Percentiles rank a stretch among this genome's conserved stretches.
phyloP scores from a whole-genome alignment of 805 yeast genomes.

The Blastobotrys chiropterorum region DNA sequence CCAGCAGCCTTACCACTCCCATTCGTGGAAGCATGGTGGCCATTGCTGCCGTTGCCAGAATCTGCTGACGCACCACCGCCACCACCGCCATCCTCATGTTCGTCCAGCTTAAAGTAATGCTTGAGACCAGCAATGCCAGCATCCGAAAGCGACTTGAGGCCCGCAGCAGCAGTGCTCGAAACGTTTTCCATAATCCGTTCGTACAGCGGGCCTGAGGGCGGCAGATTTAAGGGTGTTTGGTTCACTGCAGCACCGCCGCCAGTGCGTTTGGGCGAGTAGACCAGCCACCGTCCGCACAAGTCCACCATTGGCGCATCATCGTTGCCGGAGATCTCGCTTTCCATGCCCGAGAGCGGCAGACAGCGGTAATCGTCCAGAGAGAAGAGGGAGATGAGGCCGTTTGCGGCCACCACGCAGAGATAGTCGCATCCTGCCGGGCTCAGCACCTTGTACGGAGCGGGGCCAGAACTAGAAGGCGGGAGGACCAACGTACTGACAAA shows the following conservation, averaged over 20 bases:
- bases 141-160: constrained; percentile 43
- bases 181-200: constrained; percentile 42
- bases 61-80: too few relatives aligned
- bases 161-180: constrained; percentile 48
- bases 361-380: constrained; percentile 9
- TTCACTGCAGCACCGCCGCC: constrained; percentile 27
- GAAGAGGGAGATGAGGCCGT: constrained; percentile 20
- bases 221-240: constrained; percentile 40
- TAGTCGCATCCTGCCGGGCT: constrained; percentile 7
- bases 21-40: too few relatives aligned
- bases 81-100: neutral
- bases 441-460: constrained; percentile 14
- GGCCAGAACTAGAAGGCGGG: constrained; percentile 16
- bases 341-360: constrained; percentile 16
- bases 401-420: constrained; percentile 17
- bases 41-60: too few relatives aligned
- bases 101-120: constrained; percentile 18
- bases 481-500: constrained; percentile 11
- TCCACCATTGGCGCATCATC: constrained; percentile 43
- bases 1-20: neutral
- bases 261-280: constrained; percentile 36
- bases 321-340: constrained; percentile 9
- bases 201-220: constrained; percentile 42
- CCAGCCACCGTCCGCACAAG: constrained; percentile 44
- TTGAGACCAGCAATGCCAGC: constrained; percentile 41